phyloP scores from a whole-genome alignment of 1,139 yeast species.

The Nematodospora anomalae region DNA sequence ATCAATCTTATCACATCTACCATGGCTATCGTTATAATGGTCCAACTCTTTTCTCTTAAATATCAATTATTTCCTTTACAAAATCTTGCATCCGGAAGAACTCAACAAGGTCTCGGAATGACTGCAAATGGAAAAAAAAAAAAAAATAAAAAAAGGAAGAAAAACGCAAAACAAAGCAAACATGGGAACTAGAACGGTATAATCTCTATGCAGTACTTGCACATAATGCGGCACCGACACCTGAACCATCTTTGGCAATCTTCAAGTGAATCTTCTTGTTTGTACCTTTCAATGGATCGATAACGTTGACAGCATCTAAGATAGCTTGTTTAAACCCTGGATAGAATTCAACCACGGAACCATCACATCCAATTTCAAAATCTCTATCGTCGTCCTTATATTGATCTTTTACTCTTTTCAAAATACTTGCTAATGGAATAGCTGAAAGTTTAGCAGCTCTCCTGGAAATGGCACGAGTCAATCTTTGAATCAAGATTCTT shows the following conservation, averaged over 20 bases:
- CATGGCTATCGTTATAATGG: too few relatives aligned
- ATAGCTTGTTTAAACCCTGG: slow-evolving; percentile 82
- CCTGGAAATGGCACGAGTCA: slow-evolving; percentile 76
- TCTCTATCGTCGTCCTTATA: slow-evolving; percentile 57
- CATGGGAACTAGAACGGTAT: too few relatives aligned
- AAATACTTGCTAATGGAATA: slow-evolving; percentile 82
- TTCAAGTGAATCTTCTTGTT: slow-evolving; percentile 69
- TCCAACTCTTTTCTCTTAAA: too few relatives aligned
- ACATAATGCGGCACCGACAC: slow-evolving; percentile 95
- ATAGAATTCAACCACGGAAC: slow-evolving; percentile 87
- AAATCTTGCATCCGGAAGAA: neutral
- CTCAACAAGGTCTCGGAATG: neutral
- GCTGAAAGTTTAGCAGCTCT: slow-evolving; percentile 88
- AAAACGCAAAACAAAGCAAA: too few relatives aligned
- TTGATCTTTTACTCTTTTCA: slow-evolving; percentile 38
- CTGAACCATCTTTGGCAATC: slow-evolving; percentile 91
- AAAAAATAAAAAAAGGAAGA: too few relatives aligned
- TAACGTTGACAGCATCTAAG: slow-evolving; percentile 68
- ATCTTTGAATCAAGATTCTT: slow-evolving; percentile 64
- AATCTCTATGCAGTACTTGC: slow-evolving; percentile 44
- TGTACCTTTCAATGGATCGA: slow-evolving; percentile 71
- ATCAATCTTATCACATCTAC: too few relatives aligned
- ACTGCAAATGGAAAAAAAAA: neutral
- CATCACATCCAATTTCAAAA: slow-evolving; percentile 93
- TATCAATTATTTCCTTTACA: too few relatives aligned